Percentiles rank a stretch among this genome's conserved stretches.
Evolutionary conservation across 129 eudicot genomes (phyloP).

Genomic region (Helianthus annuus): HanXRQr2.0-SUNRISE NC_035436.2:201828299-201828798

Average conservation of each 20-base stretch:
- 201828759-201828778: constrained; percentile 31
- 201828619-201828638: background rate
- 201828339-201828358: constrained; percentile 34
- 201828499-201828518: constrained; percentile 26
- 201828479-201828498: constrained; percentile 13
- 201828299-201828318: constrained; percentile 14
- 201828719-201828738: constrained; percentile 38
- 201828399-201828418: background rate
- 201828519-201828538: constrained; percentile 39
- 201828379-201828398: constrained; percentile 22
- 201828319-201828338: constrained; percentile 24
- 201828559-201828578: constrained; percentile 2
- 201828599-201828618: too few species aligned
- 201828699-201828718: too few species aligned
- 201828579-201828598: constrained; percentile 15
- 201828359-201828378: constrained; percentile 36
- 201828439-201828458: constrained; percentile 8
- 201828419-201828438: constrained; percentile 9
- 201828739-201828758: background rate
- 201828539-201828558: constrained; percentile 5
- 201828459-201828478: constrained; percentile 6
- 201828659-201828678: constrained; percentile 22
- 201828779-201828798: constrained; percentile 14
- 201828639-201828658: constrained; percentile 7
- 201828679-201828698: too few species aligned